Percentiles rank a stretch among this genome's conserved stretches.
Conservation (phyloP, 768 basidiomycete species). For the Naganishia vaughanmartiniae region DNA sequence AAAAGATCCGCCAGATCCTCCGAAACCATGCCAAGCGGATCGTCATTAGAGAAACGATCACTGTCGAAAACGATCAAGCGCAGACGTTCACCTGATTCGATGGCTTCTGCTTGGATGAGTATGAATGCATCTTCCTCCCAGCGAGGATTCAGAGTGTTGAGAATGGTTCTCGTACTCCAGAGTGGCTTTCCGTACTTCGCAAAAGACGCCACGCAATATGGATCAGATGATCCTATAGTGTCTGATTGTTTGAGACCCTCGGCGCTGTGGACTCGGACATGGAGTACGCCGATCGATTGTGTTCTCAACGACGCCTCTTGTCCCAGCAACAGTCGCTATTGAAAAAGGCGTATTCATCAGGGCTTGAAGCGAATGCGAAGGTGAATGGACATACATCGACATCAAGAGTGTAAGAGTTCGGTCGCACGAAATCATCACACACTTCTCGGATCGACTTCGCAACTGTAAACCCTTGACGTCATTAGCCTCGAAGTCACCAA, state of each 20-base stretch:
- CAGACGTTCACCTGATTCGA: conserved; percentile 49
- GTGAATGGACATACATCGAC: conserved; percentile 39
- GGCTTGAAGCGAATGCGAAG: not conserved
- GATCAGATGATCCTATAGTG: conserved; percentile 49
- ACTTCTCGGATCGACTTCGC: conserved; percentile 44
- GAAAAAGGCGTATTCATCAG: not conserved
- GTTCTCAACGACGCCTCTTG: conserved; percentile 46
- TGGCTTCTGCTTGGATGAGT: conserved; percentile 44
- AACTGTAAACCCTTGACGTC: not conserved
- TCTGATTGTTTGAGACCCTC: conserved; percentile 44
- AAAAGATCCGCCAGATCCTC: conserved; percentile 46
- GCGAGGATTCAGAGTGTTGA: conserved; percentile 43
- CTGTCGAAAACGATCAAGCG: conserved; percentile 46
- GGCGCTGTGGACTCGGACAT: conserved; percentile 47
- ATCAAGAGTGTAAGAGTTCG: conserved; percentile 49
- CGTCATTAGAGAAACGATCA: conserved; percentile 50
- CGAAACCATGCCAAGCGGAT: conserved; percentile 49
- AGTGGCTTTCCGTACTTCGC: conserved; percentile 50
- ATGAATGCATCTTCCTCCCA: conserved; percentile 53
- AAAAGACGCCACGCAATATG: conserved; percentile 47
- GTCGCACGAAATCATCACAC: conserved; percentile 48
- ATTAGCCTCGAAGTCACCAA: not conserved
- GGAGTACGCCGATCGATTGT: conserved; percentile 46
- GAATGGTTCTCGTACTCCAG: conserved; percentile 50
- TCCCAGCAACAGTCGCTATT: conserved; percentile 45